Evolutionary conservation across 805 yeast genomes (phyloP), one percentile per base, ranked within the genome.

Genomic region (Yamadazyma laniorum): DNA sequence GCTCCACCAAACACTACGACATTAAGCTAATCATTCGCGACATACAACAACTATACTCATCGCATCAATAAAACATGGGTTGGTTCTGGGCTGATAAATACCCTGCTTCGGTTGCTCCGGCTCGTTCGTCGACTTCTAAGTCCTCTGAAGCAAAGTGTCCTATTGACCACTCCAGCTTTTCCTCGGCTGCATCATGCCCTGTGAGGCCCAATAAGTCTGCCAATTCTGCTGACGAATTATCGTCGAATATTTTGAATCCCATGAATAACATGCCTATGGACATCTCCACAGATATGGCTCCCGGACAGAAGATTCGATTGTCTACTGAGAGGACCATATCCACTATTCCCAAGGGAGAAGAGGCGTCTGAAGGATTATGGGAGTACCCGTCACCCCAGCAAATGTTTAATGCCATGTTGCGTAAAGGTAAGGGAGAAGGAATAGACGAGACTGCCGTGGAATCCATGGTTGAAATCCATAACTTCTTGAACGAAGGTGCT

Each of bases 351-450:
- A 75, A 87, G 46, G 98, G 98, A 19, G 76, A 70, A 19, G 56
- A 58, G 11, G 70, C 66, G 2, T 71, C 67, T 7, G 80, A 79
- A 44, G 95, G 95, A 2, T 79, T 82, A 33, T 93, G 99, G 99
- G 99, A 93, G 63, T 93, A 93, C 58, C 99, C 99, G 2, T 87
- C 96, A 2, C 99, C 99, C 1, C 99, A 93, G 63, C 99, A 93
- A 59, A 93, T 93, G 99, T 80, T 89, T 49, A 90, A 91, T 55
- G 99, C 99, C 9, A 91, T 93, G 98, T 67, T 89, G 18, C 79
- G 91, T 47, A 93, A 93, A 66, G 96, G 96, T 15, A 91, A 93
- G 54, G 81, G 77, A 3, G 84, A 86, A 31, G 95, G 83, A 33
- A 77, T 91, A 37, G 95, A 91, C 3, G 98, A 90, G 58, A 96